Evolutionary conservation across 2,329 filamentous ascomycete species (phyloP).

Genomic region (Aspergillus intermedius): DNA sequence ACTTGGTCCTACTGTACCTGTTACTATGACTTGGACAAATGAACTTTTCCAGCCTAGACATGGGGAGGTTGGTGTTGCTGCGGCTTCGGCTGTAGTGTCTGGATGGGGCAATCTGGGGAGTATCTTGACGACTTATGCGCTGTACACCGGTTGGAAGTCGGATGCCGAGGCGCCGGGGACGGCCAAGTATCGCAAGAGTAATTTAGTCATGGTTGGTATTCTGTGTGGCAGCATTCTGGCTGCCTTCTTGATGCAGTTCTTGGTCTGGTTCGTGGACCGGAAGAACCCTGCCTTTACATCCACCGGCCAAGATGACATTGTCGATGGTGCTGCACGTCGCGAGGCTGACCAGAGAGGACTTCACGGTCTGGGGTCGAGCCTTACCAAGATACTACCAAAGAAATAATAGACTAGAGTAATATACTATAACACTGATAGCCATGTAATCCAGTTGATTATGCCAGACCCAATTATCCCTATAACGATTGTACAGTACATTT

Average conservation of each 20-base stretch:
- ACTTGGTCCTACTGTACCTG: conserved; percentile 81
- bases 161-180: conserved; percentile 60
- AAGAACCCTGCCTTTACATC: background rate
- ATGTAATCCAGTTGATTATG: background rate
- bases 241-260: conserved; percentile 56
- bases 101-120: conserved; percentile 81
- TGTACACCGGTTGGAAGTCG: conserved; percentile 79
- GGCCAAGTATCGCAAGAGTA: conserved; percentile 72
- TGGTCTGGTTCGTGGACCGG: conserved; percentile 48
- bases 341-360: conserved; percentile 32
- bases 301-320: conserved; percentile 5
- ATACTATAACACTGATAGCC: background rate
- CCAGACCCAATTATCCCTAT: background rate
- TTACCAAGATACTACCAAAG: conserved; percentile 5
- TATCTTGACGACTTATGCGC: conserved; percentile 79
- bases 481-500: background rate
- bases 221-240: conserved; percentile 69
- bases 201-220: conserved; percentile 82
- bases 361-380: conserved; percentile 22
- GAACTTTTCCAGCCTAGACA: conserved; percentile 86
- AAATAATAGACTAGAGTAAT: background rate
- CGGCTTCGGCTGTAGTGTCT: conserved; percentile 77
- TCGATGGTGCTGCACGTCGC: conserved; percentile 30
- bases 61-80: conserved; percentile 83
- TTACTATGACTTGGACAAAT: conserved; percentile 89